These are phyloP conservation scores for Arxiozyma slooffiae DNA, from an alignment of 1,139 yeast genomes.

Conservation along the genomic window DNA sequence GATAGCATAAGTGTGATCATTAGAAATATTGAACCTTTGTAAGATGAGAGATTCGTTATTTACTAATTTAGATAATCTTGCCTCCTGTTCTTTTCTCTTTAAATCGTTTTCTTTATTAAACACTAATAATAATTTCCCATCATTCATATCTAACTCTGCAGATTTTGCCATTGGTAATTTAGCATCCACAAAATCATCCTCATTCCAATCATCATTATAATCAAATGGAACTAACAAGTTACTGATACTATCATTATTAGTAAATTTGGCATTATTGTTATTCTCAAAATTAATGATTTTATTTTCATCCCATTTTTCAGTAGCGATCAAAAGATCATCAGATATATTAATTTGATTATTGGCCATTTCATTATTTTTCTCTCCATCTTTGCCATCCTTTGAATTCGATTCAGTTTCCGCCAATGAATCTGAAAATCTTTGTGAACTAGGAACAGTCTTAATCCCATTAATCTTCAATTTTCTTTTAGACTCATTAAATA, in stretches of 20 bases:
- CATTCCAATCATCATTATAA: conserved; percentile 44
- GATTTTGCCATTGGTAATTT: conserved; percentile 40
- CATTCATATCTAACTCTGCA: conserved; percentile 66
- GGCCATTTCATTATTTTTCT: conserved; percentile 17
- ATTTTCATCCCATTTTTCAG: conserved; percentile 80
- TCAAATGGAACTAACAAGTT: not conserved
- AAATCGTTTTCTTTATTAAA: conserved; percentile 13
- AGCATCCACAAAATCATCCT: conserved; percentile 75
- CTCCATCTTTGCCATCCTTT: conserved; percentile 7
- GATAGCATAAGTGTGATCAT: conserved; percentile 76
- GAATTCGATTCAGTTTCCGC: conserved; percentile 24
- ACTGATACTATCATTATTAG: conserved; percentile 1
- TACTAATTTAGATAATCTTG: conserved; percentile 6
- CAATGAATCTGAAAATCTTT: not conserved
- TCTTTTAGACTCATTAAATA: conserved; percentile 8
- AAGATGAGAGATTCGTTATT: conserved; percentile 31
- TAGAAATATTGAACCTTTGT: conserved; percentile 68
- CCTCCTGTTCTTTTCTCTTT: not conserved
- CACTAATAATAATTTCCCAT: conserved; percentile 64
- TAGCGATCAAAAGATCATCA: conserved; percentile 57
- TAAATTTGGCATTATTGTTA: conserved; percentile 5
- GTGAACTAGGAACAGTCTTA: conserved; percentile 14
- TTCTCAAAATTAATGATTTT: conserved; percentile 31
- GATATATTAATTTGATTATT: conserved; percentile 27
- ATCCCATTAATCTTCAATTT: conserved; percentile 15